Evolutionary conservation across 768 basidiomycete genomes (phyloP).

Genomic region (Tulasnella sp.): DNA sequence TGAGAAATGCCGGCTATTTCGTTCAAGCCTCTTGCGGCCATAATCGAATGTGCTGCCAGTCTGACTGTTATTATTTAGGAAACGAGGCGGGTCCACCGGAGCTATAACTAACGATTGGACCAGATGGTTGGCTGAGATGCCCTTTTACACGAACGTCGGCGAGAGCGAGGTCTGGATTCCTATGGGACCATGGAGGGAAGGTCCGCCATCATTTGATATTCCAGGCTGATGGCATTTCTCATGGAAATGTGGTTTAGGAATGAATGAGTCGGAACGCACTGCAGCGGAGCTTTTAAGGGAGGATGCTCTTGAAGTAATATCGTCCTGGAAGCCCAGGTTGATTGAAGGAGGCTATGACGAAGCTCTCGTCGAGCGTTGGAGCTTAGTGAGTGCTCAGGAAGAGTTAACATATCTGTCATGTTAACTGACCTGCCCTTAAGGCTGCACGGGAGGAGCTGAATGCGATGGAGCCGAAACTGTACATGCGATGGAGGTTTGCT

Average conservation of each 20-base stretch:
- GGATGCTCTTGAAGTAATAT: neutral
- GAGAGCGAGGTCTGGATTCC: conserved; percentile 10
- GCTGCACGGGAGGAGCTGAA: neutral
- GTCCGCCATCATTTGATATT: neutral
- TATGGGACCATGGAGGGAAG: conserved; percentile 15
- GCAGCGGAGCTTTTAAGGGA: neutral
- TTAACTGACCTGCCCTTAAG: neutral
- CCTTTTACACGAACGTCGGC: conserved; percentile 11
- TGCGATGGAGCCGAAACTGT: neutral
- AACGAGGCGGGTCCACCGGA: neutral
- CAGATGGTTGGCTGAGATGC: neutral
- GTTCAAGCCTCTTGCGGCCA: neutral
- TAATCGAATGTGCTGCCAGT: neutral
- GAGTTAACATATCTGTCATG: neutral
- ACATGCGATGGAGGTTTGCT: neutral
- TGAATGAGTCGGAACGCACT: neutral
- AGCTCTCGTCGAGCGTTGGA: neutral
- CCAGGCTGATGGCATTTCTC: neutral
- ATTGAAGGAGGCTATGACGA: neutral
- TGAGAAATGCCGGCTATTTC: neutral
- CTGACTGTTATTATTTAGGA: neutral
- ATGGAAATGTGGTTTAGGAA: neutral
- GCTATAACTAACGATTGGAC: neutral
- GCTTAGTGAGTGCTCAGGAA: neutral
- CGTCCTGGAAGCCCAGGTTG: neutral